Conservation (phyloP, 129 eudicot species). For the Mikania micrantha region DNA sequence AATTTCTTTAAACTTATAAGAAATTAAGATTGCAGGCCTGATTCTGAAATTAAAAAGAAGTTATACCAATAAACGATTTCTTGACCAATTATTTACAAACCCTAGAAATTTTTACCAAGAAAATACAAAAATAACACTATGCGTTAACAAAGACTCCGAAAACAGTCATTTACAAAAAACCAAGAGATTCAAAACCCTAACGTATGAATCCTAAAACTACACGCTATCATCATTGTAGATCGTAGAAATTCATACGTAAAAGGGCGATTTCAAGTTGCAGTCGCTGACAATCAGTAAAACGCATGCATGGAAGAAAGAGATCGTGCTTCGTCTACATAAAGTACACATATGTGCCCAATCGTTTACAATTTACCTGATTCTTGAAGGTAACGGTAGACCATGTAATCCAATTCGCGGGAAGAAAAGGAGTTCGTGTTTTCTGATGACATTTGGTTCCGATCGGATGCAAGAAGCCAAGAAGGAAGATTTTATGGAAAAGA, state of each 20-base stretch:
- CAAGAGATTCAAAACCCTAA: background rate
- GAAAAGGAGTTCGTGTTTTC: conserved; percentile 28
- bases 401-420: conserved; percentile 46
- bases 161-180: background rate
- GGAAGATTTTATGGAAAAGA: background rate
- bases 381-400: conserved; percentile 49
- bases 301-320: conserved; percentile 6
- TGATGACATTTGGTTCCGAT: background rate
- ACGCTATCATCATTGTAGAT: background rate
- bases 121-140: background rate
- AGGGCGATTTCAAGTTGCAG: background rate
- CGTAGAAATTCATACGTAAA: background rate
- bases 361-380: conserved; percentile 42
- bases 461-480: conserved; percentile 2
- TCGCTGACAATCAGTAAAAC: background rate
- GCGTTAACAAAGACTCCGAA: background rate
- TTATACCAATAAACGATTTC: background rate
- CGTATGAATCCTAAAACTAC: background rate
- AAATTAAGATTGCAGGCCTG: background rate
- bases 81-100: conserved; percentile 17
- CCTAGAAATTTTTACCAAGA: background rate
- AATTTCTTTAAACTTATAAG: background rate
- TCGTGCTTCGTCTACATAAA: background rate
- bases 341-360: background rate
- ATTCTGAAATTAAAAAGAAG: background rate